Evolutionary conservation across 257 asterid genomes (phyloP).

Genomic region (Prunella vulgaris): DNA sequence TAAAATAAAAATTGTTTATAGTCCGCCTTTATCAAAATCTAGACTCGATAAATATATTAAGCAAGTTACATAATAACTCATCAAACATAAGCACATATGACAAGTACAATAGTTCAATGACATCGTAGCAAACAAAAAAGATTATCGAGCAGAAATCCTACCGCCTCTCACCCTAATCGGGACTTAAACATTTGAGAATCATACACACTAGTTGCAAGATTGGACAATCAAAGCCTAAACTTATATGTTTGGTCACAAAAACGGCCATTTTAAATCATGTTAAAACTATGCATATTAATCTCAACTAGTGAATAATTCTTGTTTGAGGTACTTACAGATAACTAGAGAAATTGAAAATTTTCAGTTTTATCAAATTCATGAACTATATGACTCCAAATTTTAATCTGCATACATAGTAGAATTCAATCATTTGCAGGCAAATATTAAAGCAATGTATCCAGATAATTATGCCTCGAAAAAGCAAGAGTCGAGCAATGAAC

Average conservation of each 20-base stretch:
- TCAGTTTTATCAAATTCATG: neutral
- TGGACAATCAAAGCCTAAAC: too few relatives aligned
- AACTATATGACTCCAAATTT: neutral
- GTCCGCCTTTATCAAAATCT: neutral
- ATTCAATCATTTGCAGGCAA: neutral
- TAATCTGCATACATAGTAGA: neutral
- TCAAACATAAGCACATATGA: neutral
- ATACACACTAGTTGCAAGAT: too few relatives aligned
- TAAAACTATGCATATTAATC: too few relatives aligned
- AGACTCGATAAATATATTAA: neutral
- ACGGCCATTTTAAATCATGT: too few relatives aligned
- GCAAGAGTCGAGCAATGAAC: constrained; percentile 17
- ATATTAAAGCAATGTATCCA: neutral
- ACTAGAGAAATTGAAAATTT: neutral
- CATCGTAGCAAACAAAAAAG: neutral
- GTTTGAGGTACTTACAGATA: too few relatives aligned
- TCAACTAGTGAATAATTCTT: too few relatives aligned
- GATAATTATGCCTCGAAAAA: too few relatives aligned
- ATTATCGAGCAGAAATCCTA: too few relatives aligned
- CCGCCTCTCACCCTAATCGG: too few relatives aligned
- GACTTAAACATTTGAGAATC: too few relatives aligned
- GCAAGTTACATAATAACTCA: neutral
- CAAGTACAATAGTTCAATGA: neutral
- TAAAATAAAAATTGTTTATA: neutral
- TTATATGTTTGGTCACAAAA: too few relatives aligned